These are phyloP conservation scores for Pyrus bretschneideri DNA, from an alignment of 306 rosid genomes.

Conservation along the genomic window DNA sequence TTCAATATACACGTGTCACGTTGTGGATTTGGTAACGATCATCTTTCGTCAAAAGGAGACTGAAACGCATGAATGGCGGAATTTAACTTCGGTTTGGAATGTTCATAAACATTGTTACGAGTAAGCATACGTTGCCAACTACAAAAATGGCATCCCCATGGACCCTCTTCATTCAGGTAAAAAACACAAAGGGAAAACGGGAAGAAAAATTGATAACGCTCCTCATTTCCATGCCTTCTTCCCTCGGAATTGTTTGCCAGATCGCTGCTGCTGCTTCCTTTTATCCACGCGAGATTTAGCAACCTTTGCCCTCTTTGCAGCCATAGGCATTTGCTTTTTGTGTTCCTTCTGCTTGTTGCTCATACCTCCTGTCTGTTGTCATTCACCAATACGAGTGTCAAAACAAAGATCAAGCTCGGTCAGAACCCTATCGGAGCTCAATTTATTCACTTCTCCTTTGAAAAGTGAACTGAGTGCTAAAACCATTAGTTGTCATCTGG, in stretches of 20 bases:
- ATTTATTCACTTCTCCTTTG: neutral
- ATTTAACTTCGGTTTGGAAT: too few relatives aligned
- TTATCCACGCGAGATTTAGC: constrained; percentile 42
- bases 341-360: constrained; percentile 84
- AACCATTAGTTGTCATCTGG: neutral
- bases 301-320: constrained; percentile 57
- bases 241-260: constrained; percentile 72
- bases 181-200: neutral
- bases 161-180: neutral
- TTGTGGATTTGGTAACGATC: too few relatives aligned
- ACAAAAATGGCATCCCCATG: neutral
- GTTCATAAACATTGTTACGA: too few relatives aligned
- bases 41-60: neutral
- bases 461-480: neutral
- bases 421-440: neutral
- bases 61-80: neutral
- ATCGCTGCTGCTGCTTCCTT: constrained; percentile 38
- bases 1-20: neutral
- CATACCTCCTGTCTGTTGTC: constrained; percentile 69
- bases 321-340: constrained; percentile 70
- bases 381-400: constrained; percentile 1
- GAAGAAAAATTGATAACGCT: neutral
- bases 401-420: neutral
- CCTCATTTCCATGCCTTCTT: constrained; percentile 67
- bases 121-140: neutral